Evolutionary conservation across 305 asterid species (phyloP).

Genomic region (Solanum aculeatissimum): DNA sequence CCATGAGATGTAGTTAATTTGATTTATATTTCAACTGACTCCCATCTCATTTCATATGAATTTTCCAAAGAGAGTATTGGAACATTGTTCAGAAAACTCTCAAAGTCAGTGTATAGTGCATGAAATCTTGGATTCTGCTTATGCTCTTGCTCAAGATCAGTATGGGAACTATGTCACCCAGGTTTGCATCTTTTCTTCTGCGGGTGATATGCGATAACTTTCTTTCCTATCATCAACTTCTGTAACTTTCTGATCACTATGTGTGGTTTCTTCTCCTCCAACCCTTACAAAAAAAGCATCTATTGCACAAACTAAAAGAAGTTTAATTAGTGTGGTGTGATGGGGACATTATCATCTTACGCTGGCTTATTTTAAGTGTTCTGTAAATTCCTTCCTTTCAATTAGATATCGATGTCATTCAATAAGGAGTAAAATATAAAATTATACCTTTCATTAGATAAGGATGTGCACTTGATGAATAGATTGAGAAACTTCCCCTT

Average conservation of each 20-base stretch:
- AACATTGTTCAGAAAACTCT: slow-evolving; percentile 59
- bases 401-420: neutral
- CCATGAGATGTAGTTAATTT: neutral
- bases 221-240: neutral
- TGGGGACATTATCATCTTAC: neutral
- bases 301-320: neutral
- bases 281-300: neutral
- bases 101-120: slow-evolving; percentile 55
- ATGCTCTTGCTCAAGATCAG: slow-evolving; percentile 73
- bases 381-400: neutral
- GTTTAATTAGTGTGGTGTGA: neutral
- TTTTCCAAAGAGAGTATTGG: slow-evolving; percentile 58
- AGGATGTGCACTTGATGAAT: neutral
- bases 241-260: neutral
- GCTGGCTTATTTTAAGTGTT: neutral
- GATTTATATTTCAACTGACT: neutral
- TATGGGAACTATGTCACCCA: slow-evolving; percentile 78
- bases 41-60: slow-evolving; percentile 2
- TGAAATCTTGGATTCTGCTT: slow-evolving; percentile 72
- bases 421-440: neutral
- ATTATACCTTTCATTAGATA: neutral
- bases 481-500: neutral
- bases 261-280: neutral
- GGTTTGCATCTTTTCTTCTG: slow-evolving; percentile 23
- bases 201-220: neutral